phyloP scores from a whole-genome alignment of 495 filamentous ascomycete genomes.

The Xylaria palmicola region DNA sequence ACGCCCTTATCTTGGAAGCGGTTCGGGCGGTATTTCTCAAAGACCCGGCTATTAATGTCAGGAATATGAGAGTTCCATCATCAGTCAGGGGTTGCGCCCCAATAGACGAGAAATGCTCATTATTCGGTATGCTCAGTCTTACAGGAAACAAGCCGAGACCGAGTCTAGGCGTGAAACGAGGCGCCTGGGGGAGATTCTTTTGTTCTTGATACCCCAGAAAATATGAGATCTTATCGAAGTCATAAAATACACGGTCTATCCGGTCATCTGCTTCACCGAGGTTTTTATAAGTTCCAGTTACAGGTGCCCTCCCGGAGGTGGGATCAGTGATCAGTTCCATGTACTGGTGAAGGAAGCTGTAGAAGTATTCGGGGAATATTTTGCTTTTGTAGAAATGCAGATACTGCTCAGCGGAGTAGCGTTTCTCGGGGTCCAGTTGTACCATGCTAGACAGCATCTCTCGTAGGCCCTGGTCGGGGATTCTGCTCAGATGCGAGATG shows the following conservation, averaged over 20 bases:
- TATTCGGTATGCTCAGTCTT: constrained; percentile 82
- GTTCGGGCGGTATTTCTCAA: constrained; percentile 85
- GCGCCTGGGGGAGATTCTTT: constrained; percentile 31
- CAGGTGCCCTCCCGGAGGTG: constrained; percentile 67
- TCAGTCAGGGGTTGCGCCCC: constrained; percentile 54
- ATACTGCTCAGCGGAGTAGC: constrained; percentile 94
- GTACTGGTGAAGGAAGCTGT: constrained; percentile 94
- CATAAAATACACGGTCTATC: constrained; percentile 86
- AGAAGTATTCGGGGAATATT: constrained; percentile 93
- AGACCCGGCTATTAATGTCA: constrained; percentile 83
- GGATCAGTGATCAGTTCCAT: constrained; percentile 96
- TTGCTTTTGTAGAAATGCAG: constrained; percentile 88
- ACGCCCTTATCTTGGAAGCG: constrained; percentile 83
- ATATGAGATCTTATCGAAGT: constrained; percentile 97
- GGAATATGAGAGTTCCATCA: constrained; percentile 89
- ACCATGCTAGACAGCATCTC: constrained; percentile 95
- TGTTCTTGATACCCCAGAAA: constrained; percentile 72
- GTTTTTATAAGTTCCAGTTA: constrained; percentile 62
- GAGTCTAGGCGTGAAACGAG: constrained; percentile 39
- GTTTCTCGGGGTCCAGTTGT: constrained; percentile 81
- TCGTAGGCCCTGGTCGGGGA: constrained; percentile 82
- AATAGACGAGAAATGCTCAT: constrained; percentile 60
- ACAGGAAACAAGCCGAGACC: constrained; percentile 66
- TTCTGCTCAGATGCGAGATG: constrained; percentile 74
- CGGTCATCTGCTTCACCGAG: constrained; percentile 84